Evolutionary conservation across 1,284 basidiomycete genomes (phyloP), one percentile per base, ranked within the genome.

Genomic region (Polyporus tsugae): DNA sequence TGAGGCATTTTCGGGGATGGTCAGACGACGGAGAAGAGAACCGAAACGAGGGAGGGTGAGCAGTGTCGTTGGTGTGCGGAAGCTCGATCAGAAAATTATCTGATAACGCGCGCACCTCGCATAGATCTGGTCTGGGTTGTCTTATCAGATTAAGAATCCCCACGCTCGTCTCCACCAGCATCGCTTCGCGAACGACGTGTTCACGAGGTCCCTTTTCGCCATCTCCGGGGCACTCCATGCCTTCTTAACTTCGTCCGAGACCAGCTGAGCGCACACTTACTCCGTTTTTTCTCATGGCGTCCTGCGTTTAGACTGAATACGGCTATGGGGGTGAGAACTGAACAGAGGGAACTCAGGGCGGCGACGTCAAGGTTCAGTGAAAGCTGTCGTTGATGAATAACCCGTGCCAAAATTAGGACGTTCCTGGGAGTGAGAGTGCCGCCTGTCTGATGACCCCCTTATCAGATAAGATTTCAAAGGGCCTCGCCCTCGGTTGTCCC

Each of bases 81-180:
- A n/a, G 2, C 41, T 60, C 61, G 25, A 38, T 71, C 65, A 63
- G 62, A 75, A 73, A 74, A 72, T 78, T 78, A 78, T 78, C 77
- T 71, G 77, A 78, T 78, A 78, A 76, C 44, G 11, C 61, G 17
- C 39, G 52, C 38, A 60, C 55, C 39, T 38, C 49, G 65, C 68
- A 62, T 68, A 62, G 72, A 73, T 70, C 44, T 13, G 10, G 62
- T 17, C 17, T 1, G 5, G 63, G 49, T 33, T 60, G 66, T 66
- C 66, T 70, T 75, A 75, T 75, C 74, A 64, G 75, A 75, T 76
- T 62, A 33, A 62, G 42, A 36, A n/a, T 17, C 17, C n/a, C 36
- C 7, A 25, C 11, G 57, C 64, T 39, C 60, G 22, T 52, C 52
- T 53, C 25, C 52, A 33, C 52, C 25, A 15, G 25, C 25, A 29